phyloP scores from a whole-genome alignment of 768 basidiomycete genomes.

The Pleurotus sapidus region DNA sequence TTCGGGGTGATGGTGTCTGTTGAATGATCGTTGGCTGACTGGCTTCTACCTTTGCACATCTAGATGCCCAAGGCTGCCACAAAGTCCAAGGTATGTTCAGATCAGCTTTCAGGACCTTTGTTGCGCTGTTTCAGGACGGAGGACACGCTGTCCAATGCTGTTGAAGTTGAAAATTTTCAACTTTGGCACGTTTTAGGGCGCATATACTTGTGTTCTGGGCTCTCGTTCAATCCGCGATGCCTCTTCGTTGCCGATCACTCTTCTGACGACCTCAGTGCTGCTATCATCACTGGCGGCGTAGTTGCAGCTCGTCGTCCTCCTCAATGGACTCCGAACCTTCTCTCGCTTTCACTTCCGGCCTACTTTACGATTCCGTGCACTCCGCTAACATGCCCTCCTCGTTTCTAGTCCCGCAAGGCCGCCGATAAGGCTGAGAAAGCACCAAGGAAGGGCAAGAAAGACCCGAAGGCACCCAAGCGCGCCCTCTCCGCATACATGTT shows the following conservation, averaged over 20 bases:
- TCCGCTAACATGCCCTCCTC: constrained; percentile 10
- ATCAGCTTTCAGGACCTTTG: constrained; percentile 12
- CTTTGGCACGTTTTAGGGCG: not conserved
- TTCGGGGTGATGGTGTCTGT: not conserved
- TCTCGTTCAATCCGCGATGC: too few species aligned
- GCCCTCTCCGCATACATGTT: constrained; percentile 98
- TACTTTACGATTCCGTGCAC: too few species aligned
- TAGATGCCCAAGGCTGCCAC: constrained; percentile 80
- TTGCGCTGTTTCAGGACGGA: constrained; percentile 2
- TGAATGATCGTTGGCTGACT: constrained; percentile 3
- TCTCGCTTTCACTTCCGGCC: not conserved
- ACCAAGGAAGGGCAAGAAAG: constrained; percentile 63
- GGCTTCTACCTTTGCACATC: constrained; percentile 11
- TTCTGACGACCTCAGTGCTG: not conserved
- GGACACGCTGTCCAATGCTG: not conserved
- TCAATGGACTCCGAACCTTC: constrained; percentile 9
- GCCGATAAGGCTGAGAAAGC: constrained; percentile 69
- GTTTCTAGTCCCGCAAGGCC: constrained; percentile 62
- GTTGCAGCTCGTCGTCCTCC: constrained; percentile 11
- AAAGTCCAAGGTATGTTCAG: constrained; percentile 60
- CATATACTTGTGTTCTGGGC: too few species aligned
- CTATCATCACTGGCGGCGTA: not conserved
- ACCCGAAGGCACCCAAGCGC: constrained; percentile 86
- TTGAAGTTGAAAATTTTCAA: not conserved
- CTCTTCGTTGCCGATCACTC: not conserved